phyloP scores from a whole-genome alignment of 805 yeast species.

The Metschnikowia dekortorum region DNA sequence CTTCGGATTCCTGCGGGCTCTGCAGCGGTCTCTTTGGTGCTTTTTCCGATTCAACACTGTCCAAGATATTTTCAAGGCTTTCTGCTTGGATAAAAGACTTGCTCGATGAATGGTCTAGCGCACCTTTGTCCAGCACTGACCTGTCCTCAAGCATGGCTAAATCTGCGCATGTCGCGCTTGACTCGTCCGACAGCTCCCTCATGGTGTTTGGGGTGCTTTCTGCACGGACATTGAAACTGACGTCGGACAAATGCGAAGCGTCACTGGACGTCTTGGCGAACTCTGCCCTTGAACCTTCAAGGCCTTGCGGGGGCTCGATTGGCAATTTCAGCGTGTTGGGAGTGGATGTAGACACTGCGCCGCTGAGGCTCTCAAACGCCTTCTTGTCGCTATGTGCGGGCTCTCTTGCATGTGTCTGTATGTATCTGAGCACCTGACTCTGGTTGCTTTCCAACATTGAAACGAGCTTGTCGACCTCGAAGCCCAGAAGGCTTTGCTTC shows the following conservation, averaged over 20 bases:
- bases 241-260: background rate
- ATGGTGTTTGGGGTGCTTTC: conserved; percentile 1
- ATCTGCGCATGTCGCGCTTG: conserved; percentile 1
- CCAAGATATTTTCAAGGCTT: conserved; percentile 2
- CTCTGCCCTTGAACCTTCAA: background rate
- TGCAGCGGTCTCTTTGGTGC: background rate
- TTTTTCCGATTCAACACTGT: background rate
- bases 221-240: background rate
- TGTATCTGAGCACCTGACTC: background rate
- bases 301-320: background rate
- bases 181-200: background rate
- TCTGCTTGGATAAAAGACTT: background rate
- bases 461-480: background rate
- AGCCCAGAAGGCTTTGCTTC: background rate
- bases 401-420: background rate
- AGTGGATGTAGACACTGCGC: conserved; percentile 1
- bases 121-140: background rate
- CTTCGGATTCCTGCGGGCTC: background rate
- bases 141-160: background rate
- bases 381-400: background rate
- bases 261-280: background rate
- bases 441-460: background rate
- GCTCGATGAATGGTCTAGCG: background rate
- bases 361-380: background rate
- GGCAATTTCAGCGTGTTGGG: conserved; percentile 3